Conservation (phyloP, 192 early-diverging fungal species). For the Glomus cerebriforme region DNA sequence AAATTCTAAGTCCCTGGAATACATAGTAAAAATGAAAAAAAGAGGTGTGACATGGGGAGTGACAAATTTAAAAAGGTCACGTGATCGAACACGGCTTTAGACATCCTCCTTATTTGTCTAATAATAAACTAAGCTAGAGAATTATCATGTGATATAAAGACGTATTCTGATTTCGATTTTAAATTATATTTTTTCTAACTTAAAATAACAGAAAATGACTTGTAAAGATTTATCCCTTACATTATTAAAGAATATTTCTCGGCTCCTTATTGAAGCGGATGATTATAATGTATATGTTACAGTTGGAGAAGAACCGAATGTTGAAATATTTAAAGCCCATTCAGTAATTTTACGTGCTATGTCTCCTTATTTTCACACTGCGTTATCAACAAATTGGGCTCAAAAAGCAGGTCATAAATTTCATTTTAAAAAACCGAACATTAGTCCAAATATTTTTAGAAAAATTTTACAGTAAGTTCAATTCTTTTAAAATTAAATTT, state of each 20-base stretch:
- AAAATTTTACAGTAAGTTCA: conserved; percentile 22
- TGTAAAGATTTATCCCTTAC: conserved; percentile 7
- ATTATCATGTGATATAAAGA: no score
- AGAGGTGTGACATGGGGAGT: no score
- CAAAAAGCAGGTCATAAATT: conserved; percentile 6
- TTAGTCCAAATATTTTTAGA: conserved; percentile 5
- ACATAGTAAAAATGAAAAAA: no score
- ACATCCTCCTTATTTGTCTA: no score
- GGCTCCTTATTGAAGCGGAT: background rate
- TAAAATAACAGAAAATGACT: background rate
- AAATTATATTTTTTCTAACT: no score
- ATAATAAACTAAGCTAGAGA: no score
- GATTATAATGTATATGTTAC: conserved; percentile 15
- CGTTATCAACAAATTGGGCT: conserved; percentile 20
- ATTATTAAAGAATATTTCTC: background rate
- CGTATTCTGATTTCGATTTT: no score
- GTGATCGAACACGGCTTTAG: no score
- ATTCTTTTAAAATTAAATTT: background rate
- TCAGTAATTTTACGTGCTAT: conserved; percentile 29
- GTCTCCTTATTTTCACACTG: conserved; percentile 18
- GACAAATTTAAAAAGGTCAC: no score
- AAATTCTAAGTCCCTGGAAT: no score
- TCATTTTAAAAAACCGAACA: conserved; percentile 27
- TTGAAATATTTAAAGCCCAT: conserved; percentile 15
- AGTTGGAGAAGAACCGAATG: conserved; percentile 22